These are phyloP conservation scores for Colletotrichum orbiculare DNA, from an alignment of 2,329 filamentous ascomycete genomes.

Conservation along the genomic window DNA sequence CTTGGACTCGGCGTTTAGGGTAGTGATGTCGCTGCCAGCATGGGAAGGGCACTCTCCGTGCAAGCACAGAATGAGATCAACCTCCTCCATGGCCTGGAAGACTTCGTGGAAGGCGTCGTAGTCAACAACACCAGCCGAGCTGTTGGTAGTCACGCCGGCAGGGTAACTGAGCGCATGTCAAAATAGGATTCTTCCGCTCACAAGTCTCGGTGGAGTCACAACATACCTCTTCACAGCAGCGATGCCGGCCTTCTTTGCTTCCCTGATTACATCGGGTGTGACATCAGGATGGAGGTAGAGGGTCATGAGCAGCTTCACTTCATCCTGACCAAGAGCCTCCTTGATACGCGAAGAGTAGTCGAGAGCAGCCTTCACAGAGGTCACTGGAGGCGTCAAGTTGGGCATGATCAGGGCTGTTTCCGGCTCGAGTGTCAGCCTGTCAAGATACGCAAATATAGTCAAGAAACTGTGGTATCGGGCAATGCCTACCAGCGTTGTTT, in stretches of 20 bases:
- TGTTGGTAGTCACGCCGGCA: constrained; percentile 72
- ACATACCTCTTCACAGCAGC: constrained; percentile 69
- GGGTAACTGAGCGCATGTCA: constrained; percentile 22
- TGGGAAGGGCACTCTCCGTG: constrained; percentile 81
- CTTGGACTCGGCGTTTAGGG: constrained; percentile 76
- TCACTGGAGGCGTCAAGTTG: constrained; percentile 73
- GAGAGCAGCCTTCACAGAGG: constrained; percentile 70
- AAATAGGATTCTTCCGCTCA: neutral
- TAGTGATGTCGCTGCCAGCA: constrained; percentile 56
- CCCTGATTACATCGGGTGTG: constrained; percentile 75
- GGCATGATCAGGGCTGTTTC: constrained; percentile 56
- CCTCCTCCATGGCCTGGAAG: constrained; percentile 89
- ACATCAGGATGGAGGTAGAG: constrained; percentile 74
- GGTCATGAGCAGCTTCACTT: constrained; percentile 77
- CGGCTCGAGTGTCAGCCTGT: too few species aligned
- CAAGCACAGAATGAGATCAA: constrained; percentile 88
- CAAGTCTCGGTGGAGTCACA: neutral
- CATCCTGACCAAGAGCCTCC: constrained; percentile 54
- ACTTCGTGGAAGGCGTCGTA: constrained; percentile 80
- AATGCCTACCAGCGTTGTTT: neutral
- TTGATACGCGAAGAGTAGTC: constrained; percentile 73
- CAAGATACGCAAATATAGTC: too few species aligned
- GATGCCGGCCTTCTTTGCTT: constrained; percentile 79
- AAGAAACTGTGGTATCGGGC: too few species aligned
- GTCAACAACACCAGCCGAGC: constrained; percentile 74